Evolutionary conservation across 768 basidiomycete species (phyloP), one percentile per base, ranked within the genome.

Genomic region (Termitomyces sp.): DNA sequence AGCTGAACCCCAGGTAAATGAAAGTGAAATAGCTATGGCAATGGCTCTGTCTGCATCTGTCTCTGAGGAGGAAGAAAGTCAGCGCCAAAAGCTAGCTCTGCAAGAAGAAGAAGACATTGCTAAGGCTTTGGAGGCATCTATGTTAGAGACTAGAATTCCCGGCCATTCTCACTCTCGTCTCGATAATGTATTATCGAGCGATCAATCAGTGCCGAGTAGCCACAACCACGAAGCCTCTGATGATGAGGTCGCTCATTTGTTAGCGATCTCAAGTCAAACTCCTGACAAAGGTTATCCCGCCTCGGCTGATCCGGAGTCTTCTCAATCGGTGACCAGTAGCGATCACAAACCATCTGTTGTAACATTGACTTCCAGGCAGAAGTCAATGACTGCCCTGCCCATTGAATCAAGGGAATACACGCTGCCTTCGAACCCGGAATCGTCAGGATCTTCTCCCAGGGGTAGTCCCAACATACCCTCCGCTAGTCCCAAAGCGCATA

Each of bases 71-170:
- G 68, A 71, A 50, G 64, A 73, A 61, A 66, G 66, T 27, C 54
- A 69, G 33, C 69, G 72, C 48, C 71, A 74, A 24, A 72, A 73
- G 48, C 58, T 79, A 18, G 64, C 60, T 6, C 68, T 60, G 55
- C 77, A 79, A 61, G 88, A 91, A 66, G 87, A 89, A 57, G 83
- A 84, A 32, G 86, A 90, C 43, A 73, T 91, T 14, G 82, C 82
- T 22, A 77, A 76, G 60, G 90, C 88, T 0, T 63, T 92, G 57
- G 78, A 82, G 62, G 79, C 79, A 58, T 88, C 86, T 1, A 60
- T 78, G 64, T 47, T 55, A 30, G 57, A 61, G 40, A 43, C 58
- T 13, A 37, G 30, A 34, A 22, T 14, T 46, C 27, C 45, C 4
- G 46, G 13, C 13, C 43, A 16, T 54, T 26, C 37, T 33, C 39